Evolutionary conservation across 2,329 filamentous ascomycete species (phyloP).

Genomic region (Malbranchea cinnamomea): DNA sequence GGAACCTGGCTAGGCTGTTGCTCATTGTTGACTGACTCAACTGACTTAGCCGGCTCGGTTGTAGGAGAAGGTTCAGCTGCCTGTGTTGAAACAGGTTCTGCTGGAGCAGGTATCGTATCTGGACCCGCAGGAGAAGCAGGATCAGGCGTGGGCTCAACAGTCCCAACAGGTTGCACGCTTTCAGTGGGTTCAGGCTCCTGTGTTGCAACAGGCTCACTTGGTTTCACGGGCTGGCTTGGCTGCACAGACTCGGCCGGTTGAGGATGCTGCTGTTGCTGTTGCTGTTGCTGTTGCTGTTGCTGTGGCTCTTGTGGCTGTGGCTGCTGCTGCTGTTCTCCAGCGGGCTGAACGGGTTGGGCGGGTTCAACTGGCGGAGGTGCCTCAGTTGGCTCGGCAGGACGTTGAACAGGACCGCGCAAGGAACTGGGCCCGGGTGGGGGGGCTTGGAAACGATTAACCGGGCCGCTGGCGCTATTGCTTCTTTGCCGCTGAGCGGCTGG

Average conservation of each 20-base stretch:
- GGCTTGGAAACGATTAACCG: conserved; percentile 11
- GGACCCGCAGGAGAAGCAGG: conserved; percentile 7
- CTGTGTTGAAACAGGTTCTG: conserved; percentile 1
- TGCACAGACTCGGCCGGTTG: no score
- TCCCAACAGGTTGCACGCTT: no score
- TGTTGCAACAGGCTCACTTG: no score
- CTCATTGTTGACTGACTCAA: conserved; percentile 1
- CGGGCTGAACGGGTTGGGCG: conserved; percentile 17
- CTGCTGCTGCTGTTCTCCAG: conserved; percentile 14
- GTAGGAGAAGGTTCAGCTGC: conserved; percentile 1
- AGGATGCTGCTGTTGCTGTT: conserved; percentile 7
- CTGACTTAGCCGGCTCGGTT: background rate
- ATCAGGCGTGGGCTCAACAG: no score
- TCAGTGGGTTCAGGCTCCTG: no score
- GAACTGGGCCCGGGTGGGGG: no score
- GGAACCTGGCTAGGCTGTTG: conserved; percentile 17
- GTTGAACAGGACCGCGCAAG: no score
- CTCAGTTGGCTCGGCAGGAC: conserved; percentile 22
- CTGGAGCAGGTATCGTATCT: conserved; percentile 1
- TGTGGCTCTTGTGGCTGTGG: conserved; percentile 34
- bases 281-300: conserved; percentile 7
- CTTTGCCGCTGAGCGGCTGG: conserved; percentile 23
- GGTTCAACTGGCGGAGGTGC: conserved; percentile 25
- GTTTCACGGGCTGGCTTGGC: no score
- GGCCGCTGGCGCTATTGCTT: conserved; percentile 30